Conservation (phyloP, 208 protist genomes). For the Trypanosoma conorhini region DNA sequence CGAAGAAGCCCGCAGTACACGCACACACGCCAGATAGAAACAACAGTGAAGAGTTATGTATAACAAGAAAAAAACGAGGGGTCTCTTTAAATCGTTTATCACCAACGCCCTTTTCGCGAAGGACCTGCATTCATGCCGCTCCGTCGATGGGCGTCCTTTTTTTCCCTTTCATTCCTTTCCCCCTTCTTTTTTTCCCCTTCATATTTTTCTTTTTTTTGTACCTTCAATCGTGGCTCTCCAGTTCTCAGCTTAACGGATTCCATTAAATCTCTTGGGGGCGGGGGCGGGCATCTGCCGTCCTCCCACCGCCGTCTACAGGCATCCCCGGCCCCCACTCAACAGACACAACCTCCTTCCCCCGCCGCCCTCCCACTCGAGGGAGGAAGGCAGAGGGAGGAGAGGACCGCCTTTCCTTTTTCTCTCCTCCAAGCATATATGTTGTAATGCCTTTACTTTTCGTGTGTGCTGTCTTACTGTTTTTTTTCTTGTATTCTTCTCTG, state of each 20-base stretch:
- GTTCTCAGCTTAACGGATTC: background rate
- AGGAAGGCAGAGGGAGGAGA: background rate
- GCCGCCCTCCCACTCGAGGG: background rate
- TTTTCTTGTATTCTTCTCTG: too few relatives aligned
- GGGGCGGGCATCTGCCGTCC: background rate
- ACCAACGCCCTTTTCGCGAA: background rate
- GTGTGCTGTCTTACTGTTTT: background rate
- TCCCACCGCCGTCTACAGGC: background rate
- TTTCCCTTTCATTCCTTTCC: background rate
- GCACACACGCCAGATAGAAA: background rate
- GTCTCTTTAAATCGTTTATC: slow-evolving; percentile 1
- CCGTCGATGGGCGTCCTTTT: background rate
- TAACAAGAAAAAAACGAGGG: background rate
- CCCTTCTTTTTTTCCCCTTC: background rate
- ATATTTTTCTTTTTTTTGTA: background rate
- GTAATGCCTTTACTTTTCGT: background rate
- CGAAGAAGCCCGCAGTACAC: background rate
- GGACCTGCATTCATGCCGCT: background rate
- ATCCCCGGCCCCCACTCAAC: background rate
- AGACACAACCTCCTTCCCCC: background rate
- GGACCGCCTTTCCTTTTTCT: slow-evolving; percentile 12
- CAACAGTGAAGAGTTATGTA: background rate
- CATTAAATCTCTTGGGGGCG: background rate
- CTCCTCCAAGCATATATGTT: too few relatives aligned
- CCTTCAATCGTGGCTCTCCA: background rate